Conservation (phyloP, 2,329 filamentous ascomycete species). For the Diaporthe helianthi region DNA sequence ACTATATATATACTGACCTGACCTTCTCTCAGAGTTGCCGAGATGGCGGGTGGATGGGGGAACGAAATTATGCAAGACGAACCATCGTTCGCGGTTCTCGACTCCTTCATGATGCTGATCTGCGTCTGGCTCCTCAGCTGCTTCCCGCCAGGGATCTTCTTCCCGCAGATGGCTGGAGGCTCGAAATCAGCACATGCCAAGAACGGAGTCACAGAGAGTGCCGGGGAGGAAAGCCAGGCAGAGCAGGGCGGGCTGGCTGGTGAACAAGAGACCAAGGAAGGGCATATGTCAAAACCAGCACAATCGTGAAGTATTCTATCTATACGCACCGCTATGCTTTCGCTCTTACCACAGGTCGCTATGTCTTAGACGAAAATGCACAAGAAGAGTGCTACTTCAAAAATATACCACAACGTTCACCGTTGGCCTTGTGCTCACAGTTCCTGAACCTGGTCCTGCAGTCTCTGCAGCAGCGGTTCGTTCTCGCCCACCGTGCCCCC, state of each 20-base stretch:
- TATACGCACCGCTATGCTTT: background rate
- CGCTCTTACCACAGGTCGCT: background rate
- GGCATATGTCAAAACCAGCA: background rate
- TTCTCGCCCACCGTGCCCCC: constrained; percentile 31
- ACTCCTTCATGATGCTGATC: constrained; percentile 60
- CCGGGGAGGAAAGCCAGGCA: constrained; percentile 38
- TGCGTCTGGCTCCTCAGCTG: constrained; percentile 56
- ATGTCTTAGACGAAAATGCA: background rate
- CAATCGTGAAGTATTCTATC: background rate
- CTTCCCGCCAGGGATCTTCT: constrained; percentile 62
- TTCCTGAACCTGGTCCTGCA: constrained; percentile 32
- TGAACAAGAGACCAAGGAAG: constrained; percentile 11
- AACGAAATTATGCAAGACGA: constrained; percentile 70
- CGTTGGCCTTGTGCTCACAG: background rate
- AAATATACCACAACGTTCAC: background rate
- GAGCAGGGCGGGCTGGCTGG: constrained; percentile 33
- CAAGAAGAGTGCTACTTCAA: background rate
- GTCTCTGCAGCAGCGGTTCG: constrained; percentile 32
- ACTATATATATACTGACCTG: no score
- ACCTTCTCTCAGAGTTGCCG: constrained; percentile 56
- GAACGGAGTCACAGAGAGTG: constrained; percentile 35
- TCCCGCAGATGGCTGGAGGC: constrained; percentile 58
- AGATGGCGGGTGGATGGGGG: constrained; percentile 70
- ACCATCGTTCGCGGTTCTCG: constrained; percentile 64
- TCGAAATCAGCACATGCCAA: constrained; percentile 33